phyloP scores from a whole-genome alignment of 306 rosid genomes.

The Acacia confusa region DNA sequence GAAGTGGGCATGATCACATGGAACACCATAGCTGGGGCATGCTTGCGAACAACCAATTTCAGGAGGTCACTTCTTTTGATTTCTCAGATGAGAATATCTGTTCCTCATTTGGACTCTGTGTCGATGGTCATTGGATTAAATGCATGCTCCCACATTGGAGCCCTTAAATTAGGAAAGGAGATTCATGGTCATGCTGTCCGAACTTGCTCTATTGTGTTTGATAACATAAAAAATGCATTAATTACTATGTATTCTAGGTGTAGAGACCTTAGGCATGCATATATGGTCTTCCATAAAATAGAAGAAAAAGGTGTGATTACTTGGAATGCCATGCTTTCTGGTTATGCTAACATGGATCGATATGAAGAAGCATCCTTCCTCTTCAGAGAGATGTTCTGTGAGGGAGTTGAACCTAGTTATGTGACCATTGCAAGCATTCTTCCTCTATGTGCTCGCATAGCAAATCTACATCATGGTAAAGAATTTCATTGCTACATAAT shows the following conservation, averaged over 20 bases:
- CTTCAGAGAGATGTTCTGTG: conserved; percentile 68
- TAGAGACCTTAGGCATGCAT: conserved; percentile 64
- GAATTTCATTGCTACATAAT: conserved; percentile 85
- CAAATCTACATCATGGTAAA: conserved; percentile 83
- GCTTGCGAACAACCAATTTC: conserved; percentile 52
- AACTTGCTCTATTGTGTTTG: conserved; percentile 42
- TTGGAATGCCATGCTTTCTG: conserved; percentile 90
- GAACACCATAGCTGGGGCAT: conserved; percentile 83
- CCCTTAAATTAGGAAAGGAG: conserved; percentile 72
- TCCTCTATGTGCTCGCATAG: conserved; percentile 87
- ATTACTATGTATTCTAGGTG: conserved; percentile 94
- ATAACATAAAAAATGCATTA: conserved; percentile 62
- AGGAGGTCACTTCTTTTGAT: conserved; percentile 57
- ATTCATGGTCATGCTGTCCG: conserved; percentile 75
- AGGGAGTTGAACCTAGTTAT: conserved; percentile 63
- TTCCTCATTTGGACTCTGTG: conserved; percentile 59
- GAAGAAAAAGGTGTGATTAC: conserved; percentile 60
- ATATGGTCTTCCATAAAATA: conserved; percentile 48
- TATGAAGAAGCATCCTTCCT: conserved; percentile 70
- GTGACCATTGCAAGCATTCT: conserved; percentile 87
- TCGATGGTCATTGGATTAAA: conserved; percentile 65
- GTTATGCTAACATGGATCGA: conserved; percentile 60
- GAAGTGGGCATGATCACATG: conserved; percentile 60
- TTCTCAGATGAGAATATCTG: conserved; percentile 60
- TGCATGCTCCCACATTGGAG: conserved; percentile 78